Percentiles rank a stretch among this genome's conserved stretches.
Evolutionary conservation across 2,329 filamentous ascomycete genomes (phyloP).

Genomic region (Aphanocladium album): DNA sequence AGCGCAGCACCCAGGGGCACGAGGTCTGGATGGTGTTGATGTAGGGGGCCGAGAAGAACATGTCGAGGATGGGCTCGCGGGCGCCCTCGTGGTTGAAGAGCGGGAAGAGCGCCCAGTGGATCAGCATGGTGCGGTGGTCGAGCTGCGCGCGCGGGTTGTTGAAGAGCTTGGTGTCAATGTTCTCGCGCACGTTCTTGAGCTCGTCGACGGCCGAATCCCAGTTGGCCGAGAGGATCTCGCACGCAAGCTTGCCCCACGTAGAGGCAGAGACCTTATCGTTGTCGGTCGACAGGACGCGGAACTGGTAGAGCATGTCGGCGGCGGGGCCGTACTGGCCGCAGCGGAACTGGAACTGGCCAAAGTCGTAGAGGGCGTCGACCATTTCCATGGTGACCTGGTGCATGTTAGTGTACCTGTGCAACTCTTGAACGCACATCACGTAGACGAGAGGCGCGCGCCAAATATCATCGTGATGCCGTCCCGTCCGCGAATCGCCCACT

Average conservation of each 20-base stretch:
- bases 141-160: conserved; percentile 94
- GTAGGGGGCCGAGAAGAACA: conserved; percentile 94
- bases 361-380: conserved; percentile 93
- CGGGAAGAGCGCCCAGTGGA: conserved; percentile 98
- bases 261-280: conserved; percentile 95
- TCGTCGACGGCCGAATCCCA: conserved; percentile 94
- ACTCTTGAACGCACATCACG: too few species aligned
- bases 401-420: neutral
- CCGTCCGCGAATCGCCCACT: conserved; percentile 30
- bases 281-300: conserved; percentile 95
- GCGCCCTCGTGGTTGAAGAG: conserved; percentile 96
- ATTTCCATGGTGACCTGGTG: conserved; percentile 78
- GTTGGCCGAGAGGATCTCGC: conserved; percentile 89
- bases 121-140: conserved; percentile 91
- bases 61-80: conserved; percentile 85
- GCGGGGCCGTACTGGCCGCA: conserved; percentile 90
- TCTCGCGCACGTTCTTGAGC: conserved; percentile 82
- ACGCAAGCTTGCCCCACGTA: conserved; percentile 96
- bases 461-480: neutral
- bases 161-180: conserved; percentile 91
- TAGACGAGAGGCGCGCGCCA: too few species aligned
- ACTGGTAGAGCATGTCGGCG: conserved; percentile 91
- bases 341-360: conserved; percentile 95
- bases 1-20: conserved; percentile 94
- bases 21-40: conserved; percentile 99